phyloP scores from a whole-genome alignment of 495 filamentous ascomycete genomes.

The Neurospora sublineolata region DNA sequence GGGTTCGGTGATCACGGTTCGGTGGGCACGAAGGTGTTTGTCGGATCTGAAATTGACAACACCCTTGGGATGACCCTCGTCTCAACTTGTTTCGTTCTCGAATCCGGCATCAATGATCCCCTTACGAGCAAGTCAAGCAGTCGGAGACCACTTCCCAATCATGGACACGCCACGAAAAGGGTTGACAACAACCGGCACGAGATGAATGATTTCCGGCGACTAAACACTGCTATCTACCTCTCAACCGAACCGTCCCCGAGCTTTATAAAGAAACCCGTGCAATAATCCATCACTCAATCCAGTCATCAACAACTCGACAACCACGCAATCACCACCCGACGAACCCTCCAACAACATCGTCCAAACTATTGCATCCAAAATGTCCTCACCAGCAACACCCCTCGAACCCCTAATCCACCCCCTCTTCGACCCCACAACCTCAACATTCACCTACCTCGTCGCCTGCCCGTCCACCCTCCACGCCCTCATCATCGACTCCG shows the following conservation, averaged over 20 bases:
- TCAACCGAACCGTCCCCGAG: too few relatives aligned
- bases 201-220: too few relatives aligned
- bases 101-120: not conserved
- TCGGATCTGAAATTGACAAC: not conserved
- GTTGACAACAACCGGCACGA: too few relatives aligned
- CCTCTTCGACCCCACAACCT: constrained; percentile 26
- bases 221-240: too few relatives aligned
- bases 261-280: too few relatives aligned
- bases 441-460: constrained; percentile 55
- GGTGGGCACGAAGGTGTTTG: not conserved
- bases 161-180: not conserved
- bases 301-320: too few relatives aligned
- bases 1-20: not conserved
- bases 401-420: constrained; percentile 16
- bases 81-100: not conserved
- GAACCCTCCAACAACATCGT: too few relatives aligned
- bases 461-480: constrained; percentile 34
- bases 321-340: too few relatives aligned
- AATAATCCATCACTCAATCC: too few relatives aligned
- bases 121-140: not conserved
- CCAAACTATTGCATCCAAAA: too few relatives aligned
- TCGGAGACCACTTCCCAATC: not conserved
- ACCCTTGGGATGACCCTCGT: not conserved
- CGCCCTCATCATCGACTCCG: constrained; percentile 48
- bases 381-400: too few relatives aligned